These are phyloP conservation scores for Nevesoporus exiguus DNA, from an alignment of 768 basidiomycete species.

Conservation along the genomic window DNA sequence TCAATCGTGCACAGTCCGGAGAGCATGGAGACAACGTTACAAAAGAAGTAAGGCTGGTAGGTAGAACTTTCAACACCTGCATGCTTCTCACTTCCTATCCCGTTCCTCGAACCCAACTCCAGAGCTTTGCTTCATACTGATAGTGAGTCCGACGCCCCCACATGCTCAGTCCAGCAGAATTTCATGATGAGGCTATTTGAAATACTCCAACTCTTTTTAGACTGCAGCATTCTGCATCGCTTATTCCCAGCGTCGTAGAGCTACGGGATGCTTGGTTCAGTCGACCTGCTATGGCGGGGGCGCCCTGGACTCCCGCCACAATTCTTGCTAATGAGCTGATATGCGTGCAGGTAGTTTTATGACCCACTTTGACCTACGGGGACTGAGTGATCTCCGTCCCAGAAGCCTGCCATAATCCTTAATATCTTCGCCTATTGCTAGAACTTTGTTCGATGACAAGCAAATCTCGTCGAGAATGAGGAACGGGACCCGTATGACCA, in stretches of 20 bases:
- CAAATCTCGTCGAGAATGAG: conserved; percentile 5
- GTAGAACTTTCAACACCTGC: conserved; percentile 15
- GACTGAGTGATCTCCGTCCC: conserved; percentile 24
- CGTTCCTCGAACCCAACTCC: conserved; percentile 3
- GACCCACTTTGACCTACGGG: conserved; percentile 33
- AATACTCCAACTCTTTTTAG: conserved; percentile 27
- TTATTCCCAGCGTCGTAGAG: neutral
- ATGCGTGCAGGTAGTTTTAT: conserved; percentile 6
- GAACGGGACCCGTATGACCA: conserved; percentile 11
- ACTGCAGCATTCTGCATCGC: neutral
- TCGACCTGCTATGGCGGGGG: neutral
- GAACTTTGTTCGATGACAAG: conserved; percentile 8
- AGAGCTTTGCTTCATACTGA: conserved; percentile 13
- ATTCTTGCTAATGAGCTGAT: conserved; percentile 4
- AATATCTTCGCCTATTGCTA: conserved; percentile 6
- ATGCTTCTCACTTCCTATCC: conserved; percentile 1
- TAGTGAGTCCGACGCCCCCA: neutral
- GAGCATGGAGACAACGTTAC: conserved; percentile 28
- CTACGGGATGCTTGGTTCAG: neutral
- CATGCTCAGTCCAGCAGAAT: conserved; percentile 18
- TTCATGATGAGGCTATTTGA: conserved; percentile 25
- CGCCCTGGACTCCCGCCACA: neutral
- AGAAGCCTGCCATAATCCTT: conserved; percentile 13
- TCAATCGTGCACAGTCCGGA: conserved; percentile 4
- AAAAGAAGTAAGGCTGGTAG: too few species aligned